Percentiles rank a stretch among this genome's conserved stretches.
These are phyloP conservation scores for Fomitopsis palustris DNA, from an alignment of 1,284 basidiomycete genomes.

Conservation along the genomic window DNA sequence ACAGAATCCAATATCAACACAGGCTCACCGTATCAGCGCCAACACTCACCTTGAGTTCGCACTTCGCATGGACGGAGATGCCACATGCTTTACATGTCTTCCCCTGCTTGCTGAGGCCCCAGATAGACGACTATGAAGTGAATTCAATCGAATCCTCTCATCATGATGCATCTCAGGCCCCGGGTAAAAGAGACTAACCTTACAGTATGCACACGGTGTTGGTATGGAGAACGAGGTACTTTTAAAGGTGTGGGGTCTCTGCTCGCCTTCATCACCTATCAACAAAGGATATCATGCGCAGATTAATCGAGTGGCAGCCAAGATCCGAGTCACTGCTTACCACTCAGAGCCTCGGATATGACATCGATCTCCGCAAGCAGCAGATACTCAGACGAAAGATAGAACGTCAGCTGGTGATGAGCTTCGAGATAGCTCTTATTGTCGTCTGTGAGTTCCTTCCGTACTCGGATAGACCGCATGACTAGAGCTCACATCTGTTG, in stretches of 20 bases:
- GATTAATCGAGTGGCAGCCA: too few species aligned
- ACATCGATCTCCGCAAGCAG: slow-evolving; percentile 59
- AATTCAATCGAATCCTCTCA: neutral
- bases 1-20: slow-evolving; percentile 6
- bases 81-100: slow-evolving; percentile 79
- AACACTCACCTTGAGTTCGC: slow-evolving; percentile 72
- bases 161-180: neutral
- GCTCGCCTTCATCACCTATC: slow-evolving; percentile 67
- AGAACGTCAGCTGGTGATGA: slow-evolving; percentile 56
- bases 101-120: slow-evolving; percentile 83
- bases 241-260: slow-evolving; percentile 76
- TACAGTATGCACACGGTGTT: slow-evolving; percentile 76
- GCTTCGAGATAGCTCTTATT: slow-evolving; percentile 64
- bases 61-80: slow-evolving; percentile 78
- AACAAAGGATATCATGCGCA: neutral
- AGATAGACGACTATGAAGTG: slow-evolving; percentile 65
- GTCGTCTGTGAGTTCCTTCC: neutral
- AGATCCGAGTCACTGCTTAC: slow-evolving; percentile 34
- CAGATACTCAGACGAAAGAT: slow-evolving; percentile 49
- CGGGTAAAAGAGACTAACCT: slow-evolving; percentile 41
- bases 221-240: slow-evolving; percentile 82
- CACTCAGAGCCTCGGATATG: slow-evolving; percentile 60
- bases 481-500: slow-evolving; percentile 44
- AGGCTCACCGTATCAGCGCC: neutral
- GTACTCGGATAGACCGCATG: neutral